Conservation (phyloP, 2,329 filamentous ascomycete genomes). For the Pestalotiopsis sp. region DNA sequence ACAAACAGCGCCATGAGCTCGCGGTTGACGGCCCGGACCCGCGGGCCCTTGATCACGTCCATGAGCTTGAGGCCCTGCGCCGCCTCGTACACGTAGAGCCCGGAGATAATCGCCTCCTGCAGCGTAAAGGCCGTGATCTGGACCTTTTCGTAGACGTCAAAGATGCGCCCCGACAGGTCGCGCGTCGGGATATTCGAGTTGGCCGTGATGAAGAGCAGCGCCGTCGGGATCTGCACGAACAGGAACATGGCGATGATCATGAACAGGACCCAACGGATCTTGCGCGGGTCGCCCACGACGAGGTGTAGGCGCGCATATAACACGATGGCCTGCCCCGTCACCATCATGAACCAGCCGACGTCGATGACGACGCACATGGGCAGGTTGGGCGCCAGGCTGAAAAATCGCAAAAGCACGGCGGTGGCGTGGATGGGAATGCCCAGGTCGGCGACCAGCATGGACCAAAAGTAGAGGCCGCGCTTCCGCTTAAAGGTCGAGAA, state of each 20-base stretch:
- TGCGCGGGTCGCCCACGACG: constrained; percentile 50
- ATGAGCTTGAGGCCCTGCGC: constrained; percentile 34
- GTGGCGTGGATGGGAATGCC: constrained; percentile 21
- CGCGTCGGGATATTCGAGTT: constrained; percentile 9
- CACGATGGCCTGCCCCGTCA: constrained; percentile 60
- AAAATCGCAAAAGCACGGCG: constrained; percentile 19
- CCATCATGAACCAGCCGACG: constrained; percentile 60
- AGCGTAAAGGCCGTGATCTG: constrained; percentile 46
- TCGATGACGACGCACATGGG: constrained; percentile 24
- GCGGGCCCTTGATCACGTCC: constrained; percentile 28
- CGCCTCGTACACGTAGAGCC: constrained; percentile 56
- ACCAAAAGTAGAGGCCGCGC: constrained; percentile 45
- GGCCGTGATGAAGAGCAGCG: constrained; percentile 41
- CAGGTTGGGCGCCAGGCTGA: constrained; percentile 19
- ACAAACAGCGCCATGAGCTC: constrained; percentile 47
- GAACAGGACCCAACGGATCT: constrained; percentile 51
- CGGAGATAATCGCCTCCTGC: constrained; percentile 48
- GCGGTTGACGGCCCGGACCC: constrained; percentile 34
- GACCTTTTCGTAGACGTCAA: constrained; percentile 29
- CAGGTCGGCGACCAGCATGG: constrained; percentile 34
- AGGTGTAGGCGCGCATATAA: constrained; percentile 64
- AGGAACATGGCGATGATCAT: constrained; percentile 61
- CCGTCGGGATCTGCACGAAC: constrained; percentile 55
- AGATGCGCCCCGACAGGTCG: constrained; percentile 12
- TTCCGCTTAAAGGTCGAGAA: constrained; percentile 40